These are phyloP conservation scores for Russula ochroleuca DNA, from an alignment of 768 basidiomycete genomes.

Conservation along the genomic window DNA sequence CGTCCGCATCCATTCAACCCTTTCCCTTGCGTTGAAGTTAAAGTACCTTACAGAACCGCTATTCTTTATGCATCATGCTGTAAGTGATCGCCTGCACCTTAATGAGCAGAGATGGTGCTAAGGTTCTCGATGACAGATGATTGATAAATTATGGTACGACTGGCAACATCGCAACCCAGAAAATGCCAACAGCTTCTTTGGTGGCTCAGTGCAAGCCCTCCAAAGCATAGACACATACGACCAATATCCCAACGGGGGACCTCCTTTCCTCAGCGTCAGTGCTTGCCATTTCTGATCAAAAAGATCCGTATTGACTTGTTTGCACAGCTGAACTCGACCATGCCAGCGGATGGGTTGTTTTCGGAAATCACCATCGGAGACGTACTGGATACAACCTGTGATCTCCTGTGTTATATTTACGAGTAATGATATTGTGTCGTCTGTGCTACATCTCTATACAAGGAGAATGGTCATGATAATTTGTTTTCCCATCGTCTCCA, in stretches of 20 bases:
- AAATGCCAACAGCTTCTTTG: constrained; percentile 33
- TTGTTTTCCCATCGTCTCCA: not conserved
- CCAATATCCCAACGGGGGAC: constrained; percentile 31
- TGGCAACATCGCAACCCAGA: constrained; percentile 33
- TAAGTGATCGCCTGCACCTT: constrained; percentile 19
- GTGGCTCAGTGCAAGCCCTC: constrained; percentile 34
- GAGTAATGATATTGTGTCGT: no score
- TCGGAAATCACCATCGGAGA: constrained; percentile 30
- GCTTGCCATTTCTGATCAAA: not conserved
- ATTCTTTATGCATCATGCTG: constrained; percentile 38
- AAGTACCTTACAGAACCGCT: constrained; percentile 32
- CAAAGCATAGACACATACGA: constrained; percentile 28
- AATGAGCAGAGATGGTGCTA: not conserved
- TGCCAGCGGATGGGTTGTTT: constrained; percentile 34
- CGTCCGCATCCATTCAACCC: not conserved
- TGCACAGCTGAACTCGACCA: constrained; percentile 30
- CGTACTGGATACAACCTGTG: constrained; percentile 34
- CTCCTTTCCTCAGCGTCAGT: constrained; percentile 30
- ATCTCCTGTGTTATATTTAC: constrained; percentile 37
- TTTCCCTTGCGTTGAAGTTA: no score
- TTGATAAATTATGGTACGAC: constrained; percentile 39
- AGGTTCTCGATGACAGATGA: constrained; percentile 29
- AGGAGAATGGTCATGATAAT: not conserved
- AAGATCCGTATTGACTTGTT: not conserved
- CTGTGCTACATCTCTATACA: no score